Evolutionary conservation across 306 rosid species (phyloP), one percentile per base, ranked within the genome.

Genomic region (Pyrus pyrifolia): DNA sequence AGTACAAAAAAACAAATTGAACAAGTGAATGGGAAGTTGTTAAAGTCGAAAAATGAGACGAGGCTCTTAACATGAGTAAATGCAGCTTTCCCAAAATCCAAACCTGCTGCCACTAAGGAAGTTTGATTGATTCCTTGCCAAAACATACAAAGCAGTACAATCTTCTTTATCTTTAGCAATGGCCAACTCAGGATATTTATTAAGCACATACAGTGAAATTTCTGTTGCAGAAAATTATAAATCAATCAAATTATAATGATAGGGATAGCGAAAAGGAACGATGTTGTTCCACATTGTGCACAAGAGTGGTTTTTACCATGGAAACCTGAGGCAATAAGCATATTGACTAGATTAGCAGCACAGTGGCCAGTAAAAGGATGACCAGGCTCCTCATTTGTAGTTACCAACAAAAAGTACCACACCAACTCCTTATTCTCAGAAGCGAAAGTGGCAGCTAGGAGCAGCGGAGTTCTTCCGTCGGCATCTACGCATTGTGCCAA

Each of bases 31-130:
- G 0, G 14, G 49, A 5, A 58, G 35, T 15, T 72, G 33, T 33
- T 15, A 15, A 72, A 14, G 17, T 59, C 4, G 14, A 40, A 29
- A 72, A 40, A 31, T 23, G 38, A 9, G 68, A 64, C 25, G 60
- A 35, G 19, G 60, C 17, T 7, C 55, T 11, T 27, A 22, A 72
- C 76, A 72, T 72, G 78, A 72, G 81, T 89, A 86, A 72, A 89
- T 74, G 81, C 61, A 79, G 55, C 84, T 85, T 75, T 46, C 73
- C 86, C 79, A 83, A 66, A 83, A 29, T 45, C 87, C 85, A 79
- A 89, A 76, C 62, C 79, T 85, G 38, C 71, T 76, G 72, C 86
- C 89, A 86, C 90, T 81, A n/a, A 77, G 87, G 75, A 89, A 89
- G 75, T 75, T 77, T 21, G 90, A 79, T n/a, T 14, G 53, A 33